Evolutionary conservation across 345 rosid genomes (phyloP), one percentile per base, ranked within the genome.

Genomic region (Citrus sinensis): DNA sequence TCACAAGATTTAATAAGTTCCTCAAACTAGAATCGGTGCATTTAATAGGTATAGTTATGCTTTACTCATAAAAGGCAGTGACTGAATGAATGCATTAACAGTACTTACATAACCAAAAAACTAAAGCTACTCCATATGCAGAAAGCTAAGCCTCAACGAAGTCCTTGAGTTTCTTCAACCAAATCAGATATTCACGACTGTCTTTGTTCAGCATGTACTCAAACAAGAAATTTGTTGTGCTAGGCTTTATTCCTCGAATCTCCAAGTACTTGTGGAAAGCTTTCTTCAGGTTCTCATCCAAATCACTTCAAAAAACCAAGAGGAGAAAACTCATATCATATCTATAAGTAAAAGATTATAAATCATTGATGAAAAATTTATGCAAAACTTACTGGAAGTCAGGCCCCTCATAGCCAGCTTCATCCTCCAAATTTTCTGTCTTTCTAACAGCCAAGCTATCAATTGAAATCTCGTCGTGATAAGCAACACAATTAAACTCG

Each of bases 131-230:
- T 59, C 14, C 49, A 37, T n/a, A 37, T n/a, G 8, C 49, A 5
- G 14, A 29, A 80, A 25, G 55, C 66, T 85, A 92, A 20, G 82
- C 88, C 79, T 86, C 86, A 20, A 96, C 60, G 30, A 96, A 94
- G 34, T 83, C 84, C 89, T 85, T 93, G 24, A 95, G 90, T 79
- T 88, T 84, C 75, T 89, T 87, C 90, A 95, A 80, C 99, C 98
- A 92, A 39, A 76, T 75, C 67, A 90, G 13, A 79, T 87, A 90
- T 76, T 91, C 97, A 19, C 87, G 82, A 60, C 91, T 89, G 81
- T 92, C 97, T 82, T 96, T 96, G 87, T 90, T 91, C 80, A 90
- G 84, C 98, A 94, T 94, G 84, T 94, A 92, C 86, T 91, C 99
- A 62, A 89, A 93, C 87, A 96, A 83, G 94, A 90, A 94, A 82